Base-by-base conservation (phyloP, 2,329 filamentous ascomycete species). In the Chaetomium strumarium region DNA sequence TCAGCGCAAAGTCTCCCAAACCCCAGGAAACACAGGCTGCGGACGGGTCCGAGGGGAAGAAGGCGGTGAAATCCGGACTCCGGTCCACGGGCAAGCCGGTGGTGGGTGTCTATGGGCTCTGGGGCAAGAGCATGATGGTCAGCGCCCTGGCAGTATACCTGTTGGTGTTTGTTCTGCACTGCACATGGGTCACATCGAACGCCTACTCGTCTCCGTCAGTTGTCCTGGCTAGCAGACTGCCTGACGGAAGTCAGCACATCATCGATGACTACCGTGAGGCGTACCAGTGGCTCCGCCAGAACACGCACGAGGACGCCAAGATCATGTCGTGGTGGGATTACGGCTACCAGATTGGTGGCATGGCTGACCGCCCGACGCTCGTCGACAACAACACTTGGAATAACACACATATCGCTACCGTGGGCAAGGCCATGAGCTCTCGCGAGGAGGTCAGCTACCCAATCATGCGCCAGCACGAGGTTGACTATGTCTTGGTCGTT, bases 321-420 rank as follows among this genome's bases (percentile, higher is more conserved):
- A 87, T 99, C 68, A 97, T 97, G 92, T 93, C 91, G 1, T 99
- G 93, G 93, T 99, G 93, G 93, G 93, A 99, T 69, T 99, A 99
- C 66, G 93, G 93, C 60, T 99, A 99, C 75, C 93, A 99, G 74
- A 99, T 99, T 70, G 93, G 93, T 74, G 93, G 93, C 61, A 99
- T 99, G 93, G 93, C 93, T 46, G 93, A 99, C 70, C 83, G 93
- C 50, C 93, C 93, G 33, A 99, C 93, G 1, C 79, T 99, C 33
- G 93, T 99, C 33, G 93, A 99, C 77, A 99, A 99, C 78, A 99
- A 99, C 75, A 99, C 93, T 2, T 99, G 93, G 93, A 99, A 99
- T 78, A 99, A 99, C 76, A 99, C 93, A 8, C 93, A 99, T 70
- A 99, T 99, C 72, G 93, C 93, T 49, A 99, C 93, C 13, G 93